Conservation (phyloP, 768 basidiomycete species). For the Lactarius hatsudake region DNA sequence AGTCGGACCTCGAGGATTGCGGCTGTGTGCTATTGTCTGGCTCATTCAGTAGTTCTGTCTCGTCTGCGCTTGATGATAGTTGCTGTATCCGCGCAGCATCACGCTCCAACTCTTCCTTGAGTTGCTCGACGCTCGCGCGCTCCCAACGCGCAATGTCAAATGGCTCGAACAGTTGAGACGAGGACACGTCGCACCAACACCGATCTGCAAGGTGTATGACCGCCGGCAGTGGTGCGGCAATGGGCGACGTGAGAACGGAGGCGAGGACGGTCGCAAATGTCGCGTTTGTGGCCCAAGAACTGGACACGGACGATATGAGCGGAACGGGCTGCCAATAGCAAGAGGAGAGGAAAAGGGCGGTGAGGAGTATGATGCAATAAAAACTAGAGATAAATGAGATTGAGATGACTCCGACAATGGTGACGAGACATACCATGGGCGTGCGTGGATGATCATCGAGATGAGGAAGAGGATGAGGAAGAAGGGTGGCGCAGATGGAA, state of each 20-base stretch:
- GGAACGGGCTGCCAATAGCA: constrained; percentile 89
- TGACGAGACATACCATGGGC: constrained; percentile 66
- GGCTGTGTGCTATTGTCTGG: neutral
- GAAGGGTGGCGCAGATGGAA: constrained; percentile 78
- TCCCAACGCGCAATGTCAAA: constrained; percentile 81
- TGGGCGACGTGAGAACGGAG: constrained; percentile 39
- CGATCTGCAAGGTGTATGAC: constrained; percentile 69
- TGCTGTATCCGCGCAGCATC: constrained; percentile 36
- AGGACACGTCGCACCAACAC: constrained; percentile 82
- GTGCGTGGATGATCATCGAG: constrained; percentile 75
- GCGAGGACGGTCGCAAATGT: constrained; percentile 69
- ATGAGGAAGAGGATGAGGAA: constrained; percentile 76
- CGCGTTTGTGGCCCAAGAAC: constrained; percentile 69
- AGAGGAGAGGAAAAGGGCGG: constrained; percentile 80
- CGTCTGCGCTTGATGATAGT: constrained; percentile 7
- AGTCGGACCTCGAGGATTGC: neutral
- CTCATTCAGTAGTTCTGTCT: constrained; percentile 4
- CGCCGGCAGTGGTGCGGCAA: constrained; percentile 44
- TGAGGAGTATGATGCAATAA: constrained; percentile 81
- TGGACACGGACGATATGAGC: constrained; percentile 56
- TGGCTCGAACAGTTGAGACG: constrained; percentile 65
- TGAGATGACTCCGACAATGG: neutral
- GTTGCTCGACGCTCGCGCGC: constrained; percentile 52
- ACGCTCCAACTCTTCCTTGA: constrained; percentile 38
- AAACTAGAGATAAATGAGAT: constrained; percentile 48